Evolutionary conservation across 768 basidiomycete genomes (phyloP).

Genomic region (Leccinum ochraceum): DNA sequence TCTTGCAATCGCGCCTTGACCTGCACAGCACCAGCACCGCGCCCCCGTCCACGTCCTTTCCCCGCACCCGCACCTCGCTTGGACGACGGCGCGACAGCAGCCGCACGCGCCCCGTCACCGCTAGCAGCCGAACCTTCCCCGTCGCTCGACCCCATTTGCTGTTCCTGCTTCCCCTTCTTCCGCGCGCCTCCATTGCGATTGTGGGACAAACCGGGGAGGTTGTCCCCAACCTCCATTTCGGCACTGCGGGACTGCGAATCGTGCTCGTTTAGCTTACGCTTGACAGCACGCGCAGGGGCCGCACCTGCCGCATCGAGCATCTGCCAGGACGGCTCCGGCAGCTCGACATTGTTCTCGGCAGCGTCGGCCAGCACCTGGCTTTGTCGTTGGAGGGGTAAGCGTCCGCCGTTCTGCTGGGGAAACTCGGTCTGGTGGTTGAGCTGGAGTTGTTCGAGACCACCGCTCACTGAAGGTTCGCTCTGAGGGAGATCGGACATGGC

Average conservation of each 20-base stretch:
- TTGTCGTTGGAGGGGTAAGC: conserved; percentile 44
- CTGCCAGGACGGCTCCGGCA: conserved; percentile 57
- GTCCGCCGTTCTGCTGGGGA: conserved; percentile 13
- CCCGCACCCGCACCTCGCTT: conserved; percentile 22
- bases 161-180: conserved; percentile 29
- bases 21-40: conserved; percentile 15
- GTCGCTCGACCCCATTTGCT: conserved; percentile 17
- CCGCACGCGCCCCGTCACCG: conserved; percentile 8
- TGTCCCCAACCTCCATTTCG: conserved; percentile 23
- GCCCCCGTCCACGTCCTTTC: conserved; percentile 26
- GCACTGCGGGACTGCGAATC: conserved; percentile 29
- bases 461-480: conserved; percentile 31
- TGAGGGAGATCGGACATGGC: conserved; percentile 14
- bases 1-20: conserved; percentile 26
- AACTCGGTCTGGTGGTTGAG: conserved; percentile 26
- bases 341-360: conserved; percentile 39
- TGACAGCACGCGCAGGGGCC: conserved; percentile 31
- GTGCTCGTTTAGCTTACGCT: conserved; percentile 39
- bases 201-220: not conserved
- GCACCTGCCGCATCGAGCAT: conserved; percentile 43
- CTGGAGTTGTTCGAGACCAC: conserved; percentile 35
- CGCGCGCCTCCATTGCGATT: conserved; percentile 13
- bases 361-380: conserved; percentile 50
- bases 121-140: conserved; percentile 15
- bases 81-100: conserved; percentile 2